Evolutionary conservation across 257 asterid species (phyloP).

Genomic region (Solanum bulbocastanum): DNA sequence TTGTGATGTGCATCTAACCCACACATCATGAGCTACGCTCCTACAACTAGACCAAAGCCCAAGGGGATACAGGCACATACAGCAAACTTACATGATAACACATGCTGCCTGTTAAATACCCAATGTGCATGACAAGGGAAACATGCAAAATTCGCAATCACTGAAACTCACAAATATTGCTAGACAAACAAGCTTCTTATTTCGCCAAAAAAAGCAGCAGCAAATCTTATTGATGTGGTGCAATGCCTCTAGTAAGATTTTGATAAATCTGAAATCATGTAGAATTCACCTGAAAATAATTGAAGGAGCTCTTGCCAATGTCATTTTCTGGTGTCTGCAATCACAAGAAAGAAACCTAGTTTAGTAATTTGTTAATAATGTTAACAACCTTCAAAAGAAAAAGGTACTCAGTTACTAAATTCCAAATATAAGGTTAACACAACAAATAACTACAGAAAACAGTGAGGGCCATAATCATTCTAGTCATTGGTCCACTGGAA

Average conservation of each 20-base stretch:
- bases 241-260: background rate
- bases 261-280: background rate
- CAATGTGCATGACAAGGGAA: background rate
- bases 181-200: background rate
- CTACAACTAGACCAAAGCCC: background rate
- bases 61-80: background rate
- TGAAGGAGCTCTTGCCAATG: conserved; percentile 83
- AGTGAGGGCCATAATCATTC: background rate
- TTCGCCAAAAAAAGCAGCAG: background rate
- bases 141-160: background rate
- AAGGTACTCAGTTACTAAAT: background rate
- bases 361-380: background rate
- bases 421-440: background rate
- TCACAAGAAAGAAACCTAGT: background rate
- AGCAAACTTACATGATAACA: background rate
- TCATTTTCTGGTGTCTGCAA: conserved; percentile 86
- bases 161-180: background rate
- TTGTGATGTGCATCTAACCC: background rate
- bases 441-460: background rate
- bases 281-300: conserved; percentile 64
- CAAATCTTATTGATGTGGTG: background rate
- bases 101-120: background rate
- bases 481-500: background rate
- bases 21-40: background rate
- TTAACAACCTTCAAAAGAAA: background rate